Base-by-base conservation (phyloP, 257 asterid genomes). In the Solanum ossicruentum region DNA sequence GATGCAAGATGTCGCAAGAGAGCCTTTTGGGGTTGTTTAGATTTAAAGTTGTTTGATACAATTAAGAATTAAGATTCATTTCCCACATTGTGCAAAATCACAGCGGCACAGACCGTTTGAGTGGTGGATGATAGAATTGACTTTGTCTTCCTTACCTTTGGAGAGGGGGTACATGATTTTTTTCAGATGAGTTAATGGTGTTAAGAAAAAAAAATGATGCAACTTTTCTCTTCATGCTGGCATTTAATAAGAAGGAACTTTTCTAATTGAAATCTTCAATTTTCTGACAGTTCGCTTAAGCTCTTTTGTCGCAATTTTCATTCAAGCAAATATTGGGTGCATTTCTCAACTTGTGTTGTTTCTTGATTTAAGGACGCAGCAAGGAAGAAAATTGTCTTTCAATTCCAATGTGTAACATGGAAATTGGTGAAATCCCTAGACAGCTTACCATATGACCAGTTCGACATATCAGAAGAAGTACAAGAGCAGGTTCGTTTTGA, bases 401-500 rank as follows among this genome's bases (percentile, higher is more conserved):
- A 95, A 81, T 97, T 95, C 88, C 98, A 93, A 86, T 93, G 94
- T 67, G 99, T 97, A 89, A 94, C 98, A 1, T 92, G 95, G 96
- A 95, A 92, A 85, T 84, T 97, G 91, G 98, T 91, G 93, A 94
- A 94, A 86, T 92, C 97, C 3, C 83, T 97, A 77, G 89, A 88
- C 49, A 88, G 87, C 90, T 75, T 97, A 78, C 96, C 97, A 10
- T 92, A 87, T 72, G 92, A 87, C 79, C 92, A 92, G 51, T 91
- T 94, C 70, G 96, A 97, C 61, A 88, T 95, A 85, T 94, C 99
- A 20, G 98, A 97, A 89, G 99, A 97, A 93, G 98, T 97, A 52
- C 92, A 90, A 78, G 99, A 95, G 84, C 99, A 97, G 98, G 99
- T 94, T 55, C 6, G 82, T 78, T 52, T 17, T 78, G 83, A 78